These are phyloP conservation scores for Neonectria hederae DNA, from an alignment of 2,329 filamentous ascomycete species.

Conservation along the genomic window DNA sequence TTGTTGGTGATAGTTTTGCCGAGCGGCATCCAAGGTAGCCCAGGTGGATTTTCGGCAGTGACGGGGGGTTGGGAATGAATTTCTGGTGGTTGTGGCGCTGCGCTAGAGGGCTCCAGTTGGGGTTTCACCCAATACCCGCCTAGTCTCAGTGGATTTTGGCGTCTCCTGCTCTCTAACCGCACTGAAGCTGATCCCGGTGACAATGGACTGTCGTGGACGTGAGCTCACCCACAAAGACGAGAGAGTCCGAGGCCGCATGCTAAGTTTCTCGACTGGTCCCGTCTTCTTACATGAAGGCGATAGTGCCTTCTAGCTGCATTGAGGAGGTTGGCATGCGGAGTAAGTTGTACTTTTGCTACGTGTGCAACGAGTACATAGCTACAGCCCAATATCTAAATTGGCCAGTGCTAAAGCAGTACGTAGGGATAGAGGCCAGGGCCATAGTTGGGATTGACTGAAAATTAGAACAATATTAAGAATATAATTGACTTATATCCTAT, in stretches of 20 bases:
- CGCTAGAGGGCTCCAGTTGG: not conserved
- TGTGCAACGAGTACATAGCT: too few species aligned
- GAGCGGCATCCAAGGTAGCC: not conserved
- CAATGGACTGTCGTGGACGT: not conserved
- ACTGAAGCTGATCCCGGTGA: not conserved
- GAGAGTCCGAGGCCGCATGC: not conserved
- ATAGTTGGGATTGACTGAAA: too few species aligned
- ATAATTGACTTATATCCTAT: too few species aligned
- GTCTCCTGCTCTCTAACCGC: not conserved
- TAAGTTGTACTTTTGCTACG: too few species aligned
- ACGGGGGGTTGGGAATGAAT: not conserved
- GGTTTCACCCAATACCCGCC: not conserved
- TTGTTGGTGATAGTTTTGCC: slow-evolving; percentile 12
- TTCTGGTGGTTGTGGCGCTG: not conserved
- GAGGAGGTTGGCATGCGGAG: not conserved
- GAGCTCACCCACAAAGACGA: too few species aligned
- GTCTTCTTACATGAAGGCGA: not conserved
- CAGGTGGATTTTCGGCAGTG: not conserved
- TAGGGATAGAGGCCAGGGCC: too few species aligned
- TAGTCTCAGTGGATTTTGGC: not conserved
- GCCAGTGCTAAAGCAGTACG: too few species aligned
- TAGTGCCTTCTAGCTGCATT: not conserved
- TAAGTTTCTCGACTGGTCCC: not conserved
- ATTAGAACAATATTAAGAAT: too few species aligned
- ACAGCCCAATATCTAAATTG: too few species aligned